Evolutionary conservation across 78 protist genomes (phyloP).

Genomic region (Dictyostelium purpureum): DNA sequence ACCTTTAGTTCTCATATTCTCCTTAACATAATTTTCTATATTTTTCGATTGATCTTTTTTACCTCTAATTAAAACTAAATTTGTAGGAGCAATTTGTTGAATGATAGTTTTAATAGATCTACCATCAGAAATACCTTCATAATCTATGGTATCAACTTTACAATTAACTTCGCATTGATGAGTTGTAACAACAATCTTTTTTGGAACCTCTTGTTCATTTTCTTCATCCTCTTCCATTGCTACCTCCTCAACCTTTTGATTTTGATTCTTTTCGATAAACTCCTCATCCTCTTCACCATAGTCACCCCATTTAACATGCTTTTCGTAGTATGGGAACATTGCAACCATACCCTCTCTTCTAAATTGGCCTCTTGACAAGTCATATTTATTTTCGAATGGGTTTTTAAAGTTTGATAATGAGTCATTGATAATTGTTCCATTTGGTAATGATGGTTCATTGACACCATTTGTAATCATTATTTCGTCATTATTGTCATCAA

Average conservation of each 20-base stretch:
- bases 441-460: neutral
- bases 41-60: neutral
- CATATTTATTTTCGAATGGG: constrained; percentile 23
- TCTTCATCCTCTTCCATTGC: constrained; percentile 2
- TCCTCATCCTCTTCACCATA: constrained; percentile 70
- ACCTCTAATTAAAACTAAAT: constrained; percentile 65
- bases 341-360: constrained; percentile 12
- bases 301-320: constrained; percentile 41
- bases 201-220: constrained; percentile 22
- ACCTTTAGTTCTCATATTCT: constrained; percentile 43
- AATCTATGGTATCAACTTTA: constrained; percentile 27
- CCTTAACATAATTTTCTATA: neutral
- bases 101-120: constrained; percentile 62
- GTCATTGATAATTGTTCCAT: neutral
- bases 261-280: neutral
- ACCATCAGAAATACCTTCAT: constrained; percentile 79
- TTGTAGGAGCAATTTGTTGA: constrained; percentile 61
- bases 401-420: neutral
- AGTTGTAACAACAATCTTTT: neutral
- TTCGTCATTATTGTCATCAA: neutral
- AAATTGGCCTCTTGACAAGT: neutral
- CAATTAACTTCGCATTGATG: constrained; percentile 11
- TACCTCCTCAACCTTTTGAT: neutral
- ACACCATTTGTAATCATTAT: neutral
- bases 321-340: constrained; percentile 56